A percentile compares a stretch with the other conserved stretches of the same genome.
Conservation (phyloP, 208 protist genomes). For the Wallacemonas sp. region DNA sequence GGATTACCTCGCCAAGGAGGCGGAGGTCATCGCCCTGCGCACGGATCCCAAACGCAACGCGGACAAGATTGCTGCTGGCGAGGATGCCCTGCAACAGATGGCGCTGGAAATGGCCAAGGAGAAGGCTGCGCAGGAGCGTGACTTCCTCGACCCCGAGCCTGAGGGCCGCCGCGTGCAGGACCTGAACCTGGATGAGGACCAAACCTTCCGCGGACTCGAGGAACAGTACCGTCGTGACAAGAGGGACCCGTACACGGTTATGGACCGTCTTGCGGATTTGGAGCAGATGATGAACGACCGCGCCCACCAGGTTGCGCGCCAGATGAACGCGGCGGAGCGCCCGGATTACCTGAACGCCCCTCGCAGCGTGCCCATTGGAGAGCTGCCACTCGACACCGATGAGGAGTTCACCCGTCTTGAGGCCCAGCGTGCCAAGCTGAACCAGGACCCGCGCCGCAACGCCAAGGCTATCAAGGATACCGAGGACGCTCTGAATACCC, state of each 20-base stretch:
- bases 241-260: slow-evolving; percentile 60
- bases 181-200: slow-evolving; percentile 59
- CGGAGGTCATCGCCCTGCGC: slow-evolving; percentile 41
- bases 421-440: slow-evolving; percentile 57
- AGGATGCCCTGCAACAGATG: slow-evolving; percentile 50
- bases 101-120: slow-evolving; percentile 57
- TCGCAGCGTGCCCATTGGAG: slow-evolving; percentile 48
- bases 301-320: slow-evolving; percentile 60
- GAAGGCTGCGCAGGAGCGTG: slow-evolving; percentile 52
- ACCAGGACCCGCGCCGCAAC: slow-evolving; percentile 53
- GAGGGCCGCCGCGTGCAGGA: slow-evolving; percentile 53
- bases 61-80: slow-evolving; percentile 31
- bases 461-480: slow-evolving; percentile 42
- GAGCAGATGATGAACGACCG: slow-evolving; percentile 76
- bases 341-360: slow-evolving; percentile 44
- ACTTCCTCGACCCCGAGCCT: slow-evolving; percentile 68
- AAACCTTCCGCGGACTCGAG: slow-evolving; percentile 64
- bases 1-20: slow-evolving; percentile 55
- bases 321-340: slow-evolving; percentile 63
- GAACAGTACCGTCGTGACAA: slow-evolving; percentile 59
- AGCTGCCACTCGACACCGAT: slow-evolving; percentile 80
- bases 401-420: slow-evolving; percentile 62
- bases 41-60: slow-evolving; percentile 48
- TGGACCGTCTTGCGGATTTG: slow-evolving; percentile 48
- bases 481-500: slow-evolving; percentile 60